phyloP scores from a whole-genome alignment of 345 rosid genomes.

The Salix udensis region DNA sequence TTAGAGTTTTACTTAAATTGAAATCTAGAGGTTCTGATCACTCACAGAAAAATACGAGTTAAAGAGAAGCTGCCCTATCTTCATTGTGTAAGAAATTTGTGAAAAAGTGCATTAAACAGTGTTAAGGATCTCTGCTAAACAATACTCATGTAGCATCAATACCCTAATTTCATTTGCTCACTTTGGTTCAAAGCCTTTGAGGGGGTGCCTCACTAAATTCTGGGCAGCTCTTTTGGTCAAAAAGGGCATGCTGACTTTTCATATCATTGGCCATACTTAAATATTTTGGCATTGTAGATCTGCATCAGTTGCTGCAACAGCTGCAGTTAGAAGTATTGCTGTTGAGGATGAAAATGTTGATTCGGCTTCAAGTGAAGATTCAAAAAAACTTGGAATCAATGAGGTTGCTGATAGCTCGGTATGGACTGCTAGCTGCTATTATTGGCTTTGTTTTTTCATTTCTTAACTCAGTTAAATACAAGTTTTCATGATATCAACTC shows the following conservation, averaged over 20 bases:
- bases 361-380: constrained; percentile 83
- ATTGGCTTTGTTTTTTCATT: background rate
- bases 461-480: background rate
- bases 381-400: constrained; percentile 39
- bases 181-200: no score
- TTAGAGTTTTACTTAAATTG: background rate
- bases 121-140: no score
- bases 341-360: constrained; percentile 65
- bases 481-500: background rate
- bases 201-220: no score
- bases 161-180: no score
- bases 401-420: constrained; percentile 62
- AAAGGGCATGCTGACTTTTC: background rate
- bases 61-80: background rate
- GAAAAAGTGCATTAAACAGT: no score
- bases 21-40: background rate
- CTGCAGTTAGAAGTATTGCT: constrained; percentile 49
- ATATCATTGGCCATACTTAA: background rate
- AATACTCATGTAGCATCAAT: no score
- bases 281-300: constrained; percentile 40
- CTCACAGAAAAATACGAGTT: background rate
- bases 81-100: no score
- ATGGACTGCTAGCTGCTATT: constrained; percentile 22
- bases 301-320: constrained; percentile 53
- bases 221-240: no score